Evolutionary conservation across 78 protist genomes (phyloP).

Genomic region (Emiliania huxleyi): DNA sequence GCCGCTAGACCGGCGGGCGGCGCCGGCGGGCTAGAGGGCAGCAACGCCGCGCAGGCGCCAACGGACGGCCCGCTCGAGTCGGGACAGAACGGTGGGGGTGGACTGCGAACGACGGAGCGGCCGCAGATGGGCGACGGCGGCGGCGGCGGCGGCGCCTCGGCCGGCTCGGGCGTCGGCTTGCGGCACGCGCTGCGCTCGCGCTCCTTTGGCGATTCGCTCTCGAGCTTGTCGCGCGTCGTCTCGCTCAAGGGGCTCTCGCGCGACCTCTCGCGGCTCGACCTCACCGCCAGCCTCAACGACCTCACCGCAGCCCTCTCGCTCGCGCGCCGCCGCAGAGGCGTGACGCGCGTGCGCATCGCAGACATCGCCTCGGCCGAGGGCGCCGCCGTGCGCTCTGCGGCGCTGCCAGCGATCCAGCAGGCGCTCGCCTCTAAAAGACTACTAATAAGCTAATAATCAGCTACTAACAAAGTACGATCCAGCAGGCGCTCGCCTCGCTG

Average conservation of each 20-base stretch:
- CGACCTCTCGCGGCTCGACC: background rate
- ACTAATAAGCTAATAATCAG: background rate
- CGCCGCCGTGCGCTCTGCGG: background rate
- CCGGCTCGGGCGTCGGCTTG: background rate
- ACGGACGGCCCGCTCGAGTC: too few species aligned
- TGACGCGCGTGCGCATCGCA: background rate
- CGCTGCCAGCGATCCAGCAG: background rate
- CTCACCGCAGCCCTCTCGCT: background rate
- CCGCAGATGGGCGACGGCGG: too few species aligned
- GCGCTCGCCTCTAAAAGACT: too few species aligned
- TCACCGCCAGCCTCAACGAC: background rate
- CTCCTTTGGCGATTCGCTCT: background rate
- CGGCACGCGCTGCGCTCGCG: background rate
- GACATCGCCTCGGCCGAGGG: background rate
- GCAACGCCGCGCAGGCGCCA: too few species aligned
- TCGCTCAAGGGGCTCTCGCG: background rate
- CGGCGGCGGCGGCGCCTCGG: too few species aligned
- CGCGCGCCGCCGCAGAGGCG: background rate
- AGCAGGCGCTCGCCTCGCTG: background rate
- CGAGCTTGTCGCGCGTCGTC: slow-evolving; percentile 5
- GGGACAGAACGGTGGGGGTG: too few species aligned
- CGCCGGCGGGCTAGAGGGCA: too few species aligned
- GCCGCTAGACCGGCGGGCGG: too few species aligned
- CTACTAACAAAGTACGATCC: background rate
- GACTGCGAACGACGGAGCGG: too few species aligned